Percentiles rank a stretch among this genome's conserved stretches.
Evolutionary conservation across 257 asterid genomes (phyloP).

Genomic region (Rubia yunnanensis): DNA sequence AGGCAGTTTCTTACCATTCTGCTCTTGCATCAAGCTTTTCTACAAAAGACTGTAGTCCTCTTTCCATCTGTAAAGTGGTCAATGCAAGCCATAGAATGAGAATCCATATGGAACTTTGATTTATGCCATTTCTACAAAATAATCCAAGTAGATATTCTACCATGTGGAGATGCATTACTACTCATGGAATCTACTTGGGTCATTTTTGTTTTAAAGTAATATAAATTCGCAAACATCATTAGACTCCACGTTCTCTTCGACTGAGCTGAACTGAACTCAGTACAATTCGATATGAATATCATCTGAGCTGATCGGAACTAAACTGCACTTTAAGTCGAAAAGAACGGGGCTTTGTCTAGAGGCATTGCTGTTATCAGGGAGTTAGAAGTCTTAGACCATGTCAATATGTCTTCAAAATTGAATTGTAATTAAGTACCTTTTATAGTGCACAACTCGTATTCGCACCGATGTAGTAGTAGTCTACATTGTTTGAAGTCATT

Average conservation of each 20-base stretch:
- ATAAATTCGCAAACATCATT: too few relatives aligned
- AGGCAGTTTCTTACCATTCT: conserved; percentile 26
- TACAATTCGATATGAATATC: not conserved
- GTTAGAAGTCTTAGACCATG: not conserved
- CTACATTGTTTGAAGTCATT: too few relatives aligned
- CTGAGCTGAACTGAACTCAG: not conserved
- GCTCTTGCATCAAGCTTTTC: conserved; percentile 13
- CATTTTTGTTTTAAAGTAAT: too few relatives aligned
- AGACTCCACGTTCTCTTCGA: not conserved
- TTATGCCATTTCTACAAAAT: not conserved
- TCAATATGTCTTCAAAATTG: not conserved
- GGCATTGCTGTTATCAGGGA: not conserved
- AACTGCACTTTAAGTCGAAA: not conserved
- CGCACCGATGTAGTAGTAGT: too few relatives aligned
- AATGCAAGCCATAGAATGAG: not conserved
- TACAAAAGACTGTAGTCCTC: conserved; percentile 24
- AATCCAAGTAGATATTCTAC: not conserved
- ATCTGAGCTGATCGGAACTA: not conserved
- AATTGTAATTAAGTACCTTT: not conserved
- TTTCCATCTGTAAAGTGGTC: conserved; percentile 30
- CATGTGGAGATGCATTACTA: not conserved
- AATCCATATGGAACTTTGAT: not conserved
- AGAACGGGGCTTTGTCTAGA: not conserved
- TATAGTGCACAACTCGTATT: not conserved
- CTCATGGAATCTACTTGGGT: not conserved